phyloP scores from a whole-genome alignment of 129 eudicot species.

The Deinandra increscens region DNA sequence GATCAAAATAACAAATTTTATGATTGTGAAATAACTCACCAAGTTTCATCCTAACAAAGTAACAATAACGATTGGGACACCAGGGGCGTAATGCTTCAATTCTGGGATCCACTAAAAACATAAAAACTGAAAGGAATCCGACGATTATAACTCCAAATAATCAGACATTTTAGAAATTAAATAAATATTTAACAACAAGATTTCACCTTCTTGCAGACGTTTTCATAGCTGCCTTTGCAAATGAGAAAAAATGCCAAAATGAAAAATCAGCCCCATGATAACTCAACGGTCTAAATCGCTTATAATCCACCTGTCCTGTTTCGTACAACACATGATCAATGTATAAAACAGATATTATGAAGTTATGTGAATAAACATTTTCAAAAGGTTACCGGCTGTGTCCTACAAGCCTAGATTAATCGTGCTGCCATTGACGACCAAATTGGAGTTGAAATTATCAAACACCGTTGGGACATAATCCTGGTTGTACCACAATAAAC shows the following conservation, averaged over 20 bases:
- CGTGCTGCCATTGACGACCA: slow-evolving; percentile 84
- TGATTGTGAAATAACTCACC: slow-evolving; percentile 49
- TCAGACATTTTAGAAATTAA: neutral
- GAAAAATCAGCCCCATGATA: slow-evolving; percentile 97
- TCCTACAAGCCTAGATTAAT: slow-evolving; percentile 96
- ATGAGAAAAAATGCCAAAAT: slow-evolving; percentile 92
- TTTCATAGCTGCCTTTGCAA: slow-evolving; percentile 97
- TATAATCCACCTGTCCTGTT: slow-evolving; percentile 98
- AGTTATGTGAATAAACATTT: neutral
- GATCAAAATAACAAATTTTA: neutral
- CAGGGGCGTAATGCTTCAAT: slow-evolving; percentile 55
- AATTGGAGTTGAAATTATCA: slow-evolving; percentile 97
- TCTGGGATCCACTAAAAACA: slow-evolving; percentile 67
- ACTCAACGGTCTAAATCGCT: slow-evolving; percentile 96
- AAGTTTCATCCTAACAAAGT: slow-evolving; percentile 94
- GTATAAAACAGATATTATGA: neutral
- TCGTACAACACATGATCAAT: slow-evolving; percentile 6
- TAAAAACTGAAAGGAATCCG: neutral
- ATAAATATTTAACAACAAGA: too few species aligned
- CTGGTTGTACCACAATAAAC: slow-evolving; percentile 40
- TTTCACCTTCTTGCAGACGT: slow-evolving; percentile 79
- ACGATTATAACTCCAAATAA: slow-evolving; percentile 8
- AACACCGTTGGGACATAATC: slow-evolving; percentile 96
- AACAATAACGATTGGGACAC: slow-evolving; percentile 92
- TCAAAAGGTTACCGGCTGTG: slow-evolving; percentile 76